Conservation (phyloP, 176 grass and related monocot genomes). For the Aechmea fasciata region DNA sequence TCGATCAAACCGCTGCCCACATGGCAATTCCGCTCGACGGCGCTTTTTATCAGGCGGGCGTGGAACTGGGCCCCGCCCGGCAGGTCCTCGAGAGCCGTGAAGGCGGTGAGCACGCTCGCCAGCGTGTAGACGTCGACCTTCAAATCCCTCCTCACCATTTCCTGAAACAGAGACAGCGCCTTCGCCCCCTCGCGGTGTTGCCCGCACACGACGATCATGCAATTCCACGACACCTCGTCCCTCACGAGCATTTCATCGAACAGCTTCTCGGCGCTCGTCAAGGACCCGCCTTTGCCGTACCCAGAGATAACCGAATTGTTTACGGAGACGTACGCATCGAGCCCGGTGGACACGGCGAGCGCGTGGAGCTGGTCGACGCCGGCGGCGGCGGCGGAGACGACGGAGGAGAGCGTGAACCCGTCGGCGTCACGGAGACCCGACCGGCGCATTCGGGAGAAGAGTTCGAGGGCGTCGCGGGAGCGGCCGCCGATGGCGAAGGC, state of each 20-base stretch:
- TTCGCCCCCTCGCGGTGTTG: slow-evolving; percentile 23
- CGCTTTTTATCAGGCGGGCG: slow-evolving; percentile 23
- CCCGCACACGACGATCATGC: slow-evolving; percentile 38
- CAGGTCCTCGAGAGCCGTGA: slow-evolving; percentile 19
- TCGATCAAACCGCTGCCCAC: slow-evolving; percentile 35
- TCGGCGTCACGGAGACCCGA: slow-evolving; percentile 18
- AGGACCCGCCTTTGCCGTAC: slow-evolving; percentile 25
- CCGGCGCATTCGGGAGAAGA: slow-evolving; percentile 23
- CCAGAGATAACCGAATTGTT: slow-evolving; percentile 35
- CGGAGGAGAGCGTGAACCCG: slow-evolving; percentile 28
- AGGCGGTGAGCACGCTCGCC: slow-evolving; percentile 31
- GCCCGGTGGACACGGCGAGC: slow-evolving; percentile 13
- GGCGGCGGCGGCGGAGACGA: not conserved
- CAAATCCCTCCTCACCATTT: slow-evolving; percentile 29
- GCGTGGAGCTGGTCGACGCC: slow-evolving; percentile 28
- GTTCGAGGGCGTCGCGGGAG: slow-evolving; percentile 3
- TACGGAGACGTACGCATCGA: slow-evolving; percentile 26
- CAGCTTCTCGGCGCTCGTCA: slow-evolving; percentile 19
- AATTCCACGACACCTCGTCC: slow-evolving; percentile 39
- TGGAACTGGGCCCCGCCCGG: slow-evolving; percentile 24
- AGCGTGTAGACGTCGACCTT: slow-evolving; percentile 29
- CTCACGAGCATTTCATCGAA: slow-evolving; percentile 10
- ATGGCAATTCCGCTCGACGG: slow-evolving; percentile 15
- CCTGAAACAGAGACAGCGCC: slow-evolving; percentile 31
- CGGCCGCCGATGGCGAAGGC: slow-evolving; percentile 11